Evolutionary conservation across 257 asterid genomes (phyloP).

Genomic region (Schizonepeta tenuifolia): DNA sequence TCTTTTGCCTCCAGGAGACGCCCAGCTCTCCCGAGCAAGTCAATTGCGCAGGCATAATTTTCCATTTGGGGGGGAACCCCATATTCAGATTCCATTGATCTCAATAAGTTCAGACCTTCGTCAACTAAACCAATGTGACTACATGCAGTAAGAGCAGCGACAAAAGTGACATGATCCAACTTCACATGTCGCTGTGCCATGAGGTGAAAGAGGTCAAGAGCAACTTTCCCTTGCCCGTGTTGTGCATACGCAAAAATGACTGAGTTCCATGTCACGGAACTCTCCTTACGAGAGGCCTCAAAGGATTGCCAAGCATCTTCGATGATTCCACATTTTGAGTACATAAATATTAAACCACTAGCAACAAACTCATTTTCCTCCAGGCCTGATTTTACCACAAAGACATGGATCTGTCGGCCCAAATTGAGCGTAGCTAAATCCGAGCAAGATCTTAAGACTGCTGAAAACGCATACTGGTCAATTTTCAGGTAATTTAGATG

Average conservation of each 20-base stretch:
- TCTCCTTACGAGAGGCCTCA: constrained; percentile 55
- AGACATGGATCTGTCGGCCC: constrained; percentile 73
- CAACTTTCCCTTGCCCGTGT: constrained; percentile 77
- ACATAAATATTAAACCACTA: constrained; percentile 78
- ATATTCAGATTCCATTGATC: constrained; percentile 60
- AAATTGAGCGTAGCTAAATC: constrained; percentile 76
- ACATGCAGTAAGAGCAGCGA: constrained; percentile 84
- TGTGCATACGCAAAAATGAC: constrained; percentile 83
- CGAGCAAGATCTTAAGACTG: constrained; percentile 76
- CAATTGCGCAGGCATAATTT: constrained; percentile 85
- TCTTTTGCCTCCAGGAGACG: constrained; percentile 63
- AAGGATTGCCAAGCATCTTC: constrained; percentile 73
- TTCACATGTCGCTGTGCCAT: constrained; percentile 59
- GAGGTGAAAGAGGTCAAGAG: constrained; percentile 61
- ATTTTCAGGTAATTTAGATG: constrained; percentile 47
- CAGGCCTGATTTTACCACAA: constrained; percentile 60
- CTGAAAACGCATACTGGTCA: constrained; percentile 79
- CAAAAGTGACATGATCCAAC: constrained; percentile 82
- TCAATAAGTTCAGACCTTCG: constrained; percentile 62
- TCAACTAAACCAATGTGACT: constrained; percentile 88
- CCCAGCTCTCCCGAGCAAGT: constrained; percentile 86
- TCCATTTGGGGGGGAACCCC: constrained; percentile 74
- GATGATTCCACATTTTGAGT: constrained; percentile 80
- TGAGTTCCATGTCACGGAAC: constrained; percentile 85
- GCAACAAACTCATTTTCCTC: constrained; percentile 66